Evolutionary conservation across 495 filamentous ascomycete genomes (phyloP), one percentile per base, ranked within the genome.

Genomic region (Mycothermus thermophilus): DNA sequence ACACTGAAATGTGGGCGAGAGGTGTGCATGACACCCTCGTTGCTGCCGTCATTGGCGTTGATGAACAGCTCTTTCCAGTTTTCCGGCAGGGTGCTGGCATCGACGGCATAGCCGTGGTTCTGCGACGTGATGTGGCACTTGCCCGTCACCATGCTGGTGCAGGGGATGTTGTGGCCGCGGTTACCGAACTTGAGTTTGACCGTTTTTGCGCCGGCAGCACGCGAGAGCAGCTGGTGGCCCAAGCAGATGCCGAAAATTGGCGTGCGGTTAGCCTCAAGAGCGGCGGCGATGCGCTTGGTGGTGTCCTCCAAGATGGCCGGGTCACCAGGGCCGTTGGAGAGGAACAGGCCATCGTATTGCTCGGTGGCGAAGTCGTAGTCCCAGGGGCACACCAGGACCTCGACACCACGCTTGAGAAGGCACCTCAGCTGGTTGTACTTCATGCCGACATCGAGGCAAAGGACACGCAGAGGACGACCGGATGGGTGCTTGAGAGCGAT

Each of bases 161-260:
- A 95, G 17, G 90, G 90, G 51, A 97, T 95, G 54, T 97, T 97
- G 66, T 94, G 86, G 24, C 90, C 90, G 48, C 90, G 82, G 61
- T 97, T 97, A 60, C 90, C 90, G 50, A 95, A 97, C 67, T 94
- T 94, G 81, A 97, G 92, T 64, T 97, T 97, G 38, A 64, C 52
- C 2, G 90, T 97, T 20, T 72, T 69, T 24, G 88, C 90, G 34
- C 90, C 90, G 14, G 85, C 79, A 17, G 90, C 84, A 41, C 90
- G 73, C 13, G 90, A 83, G 25, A 97, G 77, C 36, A 97, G 68
- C 60, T 96, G 90, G 52, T 97, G 90, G 33, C 90, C 90, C 39
- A 97, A 60, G 62, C 90, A 97, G 45, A 97, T 97, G 52, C 87
- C 90, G 46, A 97, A 96, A 21, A 97, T 78, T 10, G 90, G 90